Evolutionary conservation across 192 early-diverging fungal genomes (phyloP), one percentile per base, ranked within the genome.

Genomic region (Rhizophlyctis rosea): DNA sequence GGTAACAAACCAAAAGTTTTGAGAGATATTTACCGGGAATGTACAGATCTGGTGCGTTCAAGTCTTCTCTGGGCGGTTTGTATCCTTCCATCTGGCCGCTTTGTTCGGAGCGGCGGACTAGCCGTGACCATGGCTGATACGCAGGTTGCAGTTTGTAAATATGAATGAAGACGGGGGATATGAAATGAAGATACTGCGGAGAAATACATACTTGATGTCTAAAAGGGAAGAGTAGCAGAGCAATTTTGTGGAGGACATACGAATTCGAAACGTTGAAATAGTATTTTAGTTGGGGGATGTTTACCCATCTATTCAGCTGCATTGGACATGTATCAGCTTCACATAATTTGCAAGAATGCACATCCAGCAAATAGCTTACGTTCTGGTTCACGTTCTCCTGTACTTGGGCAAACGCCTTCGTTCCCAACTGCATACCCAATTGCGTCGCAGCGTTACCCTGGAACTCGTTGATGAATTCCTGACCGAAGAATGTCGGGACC

Each of bases 241-340:
- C 77, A 13, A 96, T 72, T 71, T 98, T 98, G 57, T 86, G 84
- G 27, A 96, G 70, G 14, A 98, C 96, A 64, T 95, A 98, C 4
- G 86, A 81, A 74, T 95, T 98, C 70, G 87, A 90, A 30, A 98
- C 96, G 65, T 94, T 91, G 72, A 96, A 98, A 72, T 95, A 96
- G 63, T 90, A 88, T 70, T 91, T 89, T 23, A 95, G 71, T 65
- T 89, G 88, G n/a, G 82, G 71, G 65, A 92, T 72, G 69, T 92
- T 92, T 39, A 98, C 80, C 75, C 89, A 95, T 61, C 86, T 80
- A 50, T 83, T 86, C 51, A 95, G 76, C 91, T 91, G 61, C 4
- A 36, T 55, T 60, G 30, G 24, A 62, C 18, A 27, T 69, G 5
- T 25, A 30, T 57, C 21, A 76, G 59, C 25, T 16, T 60, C 30